phyloP scores from a whole-genome alignment of 192 early-diverging fungal genomes.

The Coemansia sp. region DNA sequence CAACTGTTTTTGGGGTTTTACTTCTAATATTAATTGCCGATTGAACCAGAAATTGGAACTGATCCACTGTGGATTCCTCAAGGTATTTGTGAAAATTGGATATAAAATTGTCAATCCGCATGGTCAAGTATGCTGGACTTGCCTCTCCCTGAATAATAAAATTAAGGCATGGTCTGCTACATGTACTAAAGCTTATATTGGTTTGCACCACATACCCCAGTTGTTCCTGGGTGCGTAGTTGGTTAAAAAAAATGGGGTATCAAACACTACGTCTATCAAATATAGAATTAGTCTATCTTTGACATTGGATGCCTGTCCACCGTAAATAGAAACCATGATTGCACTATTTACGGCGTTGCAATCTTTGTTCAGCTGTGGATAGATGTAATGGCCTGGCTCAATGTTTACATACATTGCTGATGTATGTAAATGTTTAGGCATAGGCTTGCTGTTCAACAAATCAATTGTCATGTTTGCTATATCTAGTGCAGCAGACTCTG shows the following conservation, averaged over 20 bases:
- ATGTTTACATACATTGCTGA: neutral
- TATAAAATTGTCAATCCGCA: constrained; percentile 77
- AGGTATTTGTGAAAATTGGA: constrained; percentile 33
- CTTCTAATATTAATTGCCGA: constrained; percentile 58
- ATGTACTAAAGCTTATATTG: too few relatives aligned
- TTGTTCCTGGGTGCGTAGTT: constrained; percentile 85
- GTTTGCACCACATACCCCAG: constrained; percentile 58
- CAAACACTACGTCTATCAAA: too few relatives aligned
- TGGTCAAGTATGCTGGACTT: constrained; percentile 73
- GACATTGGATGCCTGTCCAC: constrained; percentile 70
- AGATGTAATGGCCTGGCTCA: constrained; percentile 27
- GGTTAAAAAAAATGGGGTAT: constrained; percentile 78
- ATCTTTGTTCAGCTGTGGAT: constrained; percentile 49
- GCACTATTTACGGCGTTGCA: constrained; percentile 78
- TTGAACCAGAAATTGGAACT: constrained; percentile 61
- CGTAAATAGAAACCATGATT: constrained; percentile 71
- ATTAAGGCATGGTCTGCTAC: constrained; percentile 20
- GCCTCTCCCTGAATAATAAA: constrained; percentile 81
- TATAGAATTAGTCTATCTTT: constrained; percentile 67
- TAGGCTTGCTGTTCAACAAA: constrained; percentile 57
- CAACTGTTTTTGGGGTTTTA: constrained; percentile 70
- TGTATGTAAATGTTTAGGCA: neutral
- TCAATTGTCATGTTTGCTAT: constrained; percentile 56
- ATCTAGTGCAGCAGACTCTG: constrained; percentile 59
- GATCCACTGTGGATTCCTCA: constrained; percentile 13